These are phyloP conservation scores for Solanum dulcamara DNA, from an alignment of 257 asterid species.

Conservation along the genomic window DNA sequence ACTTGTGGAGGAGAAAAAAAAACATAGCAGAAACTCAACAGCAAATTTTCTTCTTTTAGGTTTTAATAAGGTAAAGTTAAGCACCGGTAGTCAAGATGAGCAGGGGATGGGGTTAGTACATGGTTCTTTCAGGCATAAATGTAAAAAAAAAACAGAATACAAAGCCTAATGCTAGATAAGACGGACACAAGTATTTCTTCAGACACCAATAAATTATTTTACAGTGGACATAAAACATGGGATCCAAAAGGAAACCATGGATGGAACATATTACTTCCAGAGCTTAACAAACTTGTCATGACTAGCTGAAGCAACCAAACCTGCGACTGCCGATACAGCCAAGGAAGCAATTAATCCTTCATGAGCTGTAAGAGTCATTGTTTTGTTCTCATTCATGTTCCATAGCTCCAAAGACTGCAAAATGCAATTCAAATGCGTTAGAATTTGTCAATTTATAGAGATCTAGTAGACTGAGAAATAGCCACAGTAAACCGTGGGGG, in stretches of 20 bases:
- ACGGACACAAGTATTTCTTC: not conserved
- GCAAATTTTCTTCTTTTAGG: not conserved
- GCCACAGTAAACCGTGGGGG: not conserved
- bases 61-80: not conserved
- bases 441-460: not conserved
- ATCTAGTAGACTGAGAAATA: not conserved
- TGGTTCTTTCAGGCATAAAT: not conserved
- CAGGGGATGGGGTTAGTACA: not conserved
- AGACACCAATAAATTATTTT: not conserved
- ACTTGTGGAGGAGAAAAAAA: not conserved
- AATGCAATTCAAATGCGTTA: not conserved
- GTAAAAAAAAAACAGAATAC: not conserved
- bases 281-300: slow-evolving; percentile 80
- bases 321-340: slow-evolving; percentile 63
- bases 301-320: slow-evolving; percentile 89
- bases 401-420: slow-evolving; percentile 84
- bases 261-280: slow-evolving; percentile 36
- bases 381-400: slow-evolving; percentile 76
- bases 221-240: not conserved
- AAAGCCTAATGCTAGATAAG: not conserved
- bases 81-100: not conserved
- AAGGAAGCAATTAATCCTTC: slow-evolving; percentile 71
- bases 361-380: slow-evolving; percentile 72
- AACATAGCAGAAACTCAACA: not conserved
- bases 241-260: not conserved